A percentile compares a stretch with the other conserved stretches of the same genome.
Evolutionary conservation across 352 stramenopile genomes (phyloP).

Genomic region (Globisporangium apiculatum): DNA sequence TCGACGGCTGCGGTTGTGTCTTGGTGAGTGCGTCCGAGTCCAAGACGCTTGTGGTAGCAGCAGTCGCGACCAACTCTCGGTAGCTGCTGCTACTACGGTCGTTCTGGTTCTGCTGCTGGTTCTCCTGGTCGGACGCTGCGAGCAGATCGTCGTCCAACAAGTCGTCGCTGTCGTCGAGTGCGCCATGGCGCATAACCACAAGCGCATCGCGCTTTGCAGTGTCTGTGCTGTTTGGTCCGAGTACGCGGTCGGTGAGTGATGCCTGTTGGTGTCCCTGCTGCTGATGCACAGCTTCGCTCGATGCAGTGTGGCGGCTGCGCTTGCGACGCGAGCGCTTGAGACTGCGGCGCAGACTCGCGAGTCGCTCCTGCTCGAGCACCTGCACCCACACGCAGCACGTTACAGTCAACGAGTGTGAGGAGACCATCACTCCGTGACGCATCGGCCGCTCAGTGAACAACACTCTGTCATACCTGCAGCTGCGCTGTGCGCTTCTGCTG

Average conservation of each 20-base stretch:
- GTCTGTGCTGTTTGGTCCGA: background rate
- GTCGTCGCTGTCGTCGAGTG: background rate
- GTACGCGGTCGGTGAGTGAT: background rate
- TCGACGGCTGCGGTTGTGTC: background rate
- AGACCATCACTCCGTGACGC: too few species aligned
- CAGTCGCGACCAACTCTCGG: too few species aligned
- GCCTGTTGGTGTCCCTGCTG: background rate
- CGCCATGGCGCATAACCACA: background rate
- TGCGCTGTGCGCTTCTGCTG: slow-evolving; percentile 35
- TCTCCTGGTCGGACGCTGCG: slow-evolving; percentile 11
- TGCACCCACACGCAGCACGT: slow-evolving; percentile 23
- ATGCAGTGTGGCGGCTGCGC: slow-evolving; percentile 1
- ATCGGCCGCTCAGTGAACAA: too few species aligned
- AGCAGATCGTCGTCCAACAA: background rate
- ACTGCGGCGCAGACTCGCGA: slow-evolving; percentile 7
- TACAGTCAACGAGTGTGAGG: too few species aligned
- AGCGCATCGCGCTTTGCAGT: background rate
- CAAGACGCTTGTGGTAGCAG: background rate
- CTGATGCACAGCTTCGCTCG: background rate
- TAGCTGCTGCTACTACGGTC: background rate
- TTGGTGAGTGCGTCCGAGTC: background rate
- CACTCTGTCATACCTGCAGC: slow-evolving; percentile 13
- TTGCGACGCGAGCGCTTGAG: slow-evolving; percentile 6
- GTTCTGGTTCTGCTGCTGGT: slow-evolving; percentile 1
- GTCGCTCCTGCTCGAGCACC: slow-evolving; percentile 19